Percentiles rank a stretch among this genome's conserved stretches.
phyloP scores from a whole-genome alignment of 805 yeast genomes.

The Starmerella apis region DNA sequence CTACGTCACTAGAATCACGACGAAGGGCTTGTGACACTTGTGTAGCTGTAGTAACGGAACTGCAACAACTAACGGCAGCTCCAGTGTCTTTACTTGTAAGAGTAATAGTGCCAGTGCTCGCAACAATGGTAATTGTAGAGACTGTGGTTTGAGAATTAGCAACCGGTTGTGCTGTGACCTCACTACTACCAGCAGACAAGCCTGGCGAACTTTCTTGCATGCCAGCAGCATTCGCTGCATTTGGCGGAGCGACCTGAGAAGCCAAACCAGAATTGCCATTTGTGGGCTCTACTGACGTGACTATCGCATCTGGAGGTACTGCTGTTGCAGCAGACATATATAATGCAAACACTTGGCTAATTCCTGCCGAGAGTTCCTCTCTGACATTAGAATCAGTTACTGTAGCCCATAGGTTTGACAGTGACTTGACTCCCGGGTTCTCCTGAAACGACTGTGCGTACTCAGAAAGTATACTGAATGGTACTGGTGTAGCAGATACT shows the following conservation, averaged over 20 bases:
- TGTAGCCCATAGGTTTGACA: slow-evolving; percentile 1
- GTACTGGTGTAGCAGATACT: no score
- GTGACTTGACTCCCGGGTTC: not conserved
- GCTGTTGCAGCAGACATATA: not conserved
- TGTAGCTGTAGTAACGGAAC: not conserved
- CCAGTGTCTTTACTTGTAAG: no score
- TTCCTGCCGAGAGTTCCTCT: not conserved
- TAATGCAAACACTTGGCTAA: not conserved
- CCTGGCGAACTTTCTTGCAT: no score
- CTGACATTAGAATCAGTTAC: slow-evolving; percentile 4
- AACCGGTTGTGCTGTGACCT: not conserved
- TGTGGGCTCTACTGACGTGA: no score
- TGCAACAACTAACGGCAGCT: not conserved
- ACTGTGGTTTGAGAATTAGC: not conserved
- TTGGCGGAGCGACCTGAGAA: no score
- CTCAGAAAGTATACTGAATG: not conserved
- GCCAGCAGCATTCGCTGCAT: no score
- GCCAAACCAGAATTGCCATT: no score
- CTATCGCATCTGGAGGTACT: not conserved
- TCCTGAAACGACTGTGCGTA: not conserved
- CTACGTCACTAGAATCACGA: not conserved
- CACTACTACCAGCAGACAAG: not conserved
- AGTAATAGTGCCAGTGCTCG: no score
- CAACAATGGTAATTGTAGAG: no score
- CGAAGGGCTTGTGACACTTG: not conserved